Conservation (phyloP, 805 yeast species). For the Yarrowia sp. region DNA sequence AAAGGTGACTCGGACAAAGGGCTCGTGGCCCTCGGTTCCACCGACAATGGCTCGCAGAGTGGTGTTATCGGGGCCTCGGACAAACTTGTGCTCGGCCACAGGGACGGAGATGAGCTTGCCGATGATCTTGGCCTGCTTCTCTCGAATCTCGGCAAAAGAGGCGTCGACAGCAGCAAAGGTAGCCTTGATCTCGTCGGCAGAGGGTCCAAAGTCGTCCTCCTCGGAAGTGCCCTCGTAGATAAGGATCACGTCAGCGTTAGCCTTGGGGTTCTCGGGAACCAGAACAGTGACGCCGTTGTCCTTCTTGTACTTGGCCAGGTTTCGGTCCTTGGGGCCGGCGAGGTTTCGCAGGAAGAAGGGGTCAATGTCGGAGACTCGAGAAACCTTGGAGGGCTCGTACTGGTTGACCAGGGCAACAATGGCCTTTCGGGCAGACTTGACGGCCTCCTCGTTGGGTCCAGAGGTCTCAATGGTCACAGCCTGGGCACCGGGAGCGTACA, state of each 20-base stretch:
- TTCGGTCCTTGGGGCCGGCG: conserved; percentile 43
- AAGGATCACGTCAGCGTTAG: conserved; percentile 57
- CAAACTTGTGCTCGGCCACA: conserved; percentile 61
- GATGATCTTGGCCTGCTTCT: conserved; percentile 61
- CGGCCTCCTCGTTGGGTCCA: conserved; percentile 57
- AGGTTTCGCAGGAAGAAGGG: conserved; percentile 62
- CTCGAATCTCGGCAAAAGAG: conserved; percentile 65
- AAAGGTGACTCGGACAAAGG: conserved; percentile 50
- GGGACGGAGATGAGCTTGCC: conserved; percentile 61
- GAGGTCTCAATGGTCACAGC: conserved; percentile 68
- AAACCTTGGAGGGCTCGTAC: conserved; percentile 70
- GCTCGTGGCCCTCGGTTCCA: conserved; percentile 53
- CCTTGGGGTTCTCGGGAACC: conserved; percentile 54
- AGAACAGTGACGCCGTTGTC: conserved; percentile 61
- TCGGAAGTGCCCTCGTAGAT: conserved; percentile 57
- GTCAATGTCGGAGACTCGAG: conserved; percentile 68
- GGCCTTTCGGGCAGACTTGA: conserved; percentile 72
- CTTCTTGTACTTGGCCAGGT: conserved; percentile 47
- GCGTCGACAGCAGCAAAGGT: conserved; percentile 59
- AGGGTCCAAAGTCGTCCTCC: conserved; percentile 73
- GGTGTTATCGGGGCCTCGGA: conserved; percentile 67
- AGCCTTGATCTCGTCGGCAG: conserved; percentile 63
- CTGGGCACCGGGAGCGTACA: conserved; percentile 53
- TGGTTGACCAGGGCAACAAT: conserved; percentile 76
- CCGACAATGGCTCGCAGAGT: conserved; percentile 57